phyloP scores from a whole-genome alignment of 305 asterid species.

The Petunia hybrid region DNA sequence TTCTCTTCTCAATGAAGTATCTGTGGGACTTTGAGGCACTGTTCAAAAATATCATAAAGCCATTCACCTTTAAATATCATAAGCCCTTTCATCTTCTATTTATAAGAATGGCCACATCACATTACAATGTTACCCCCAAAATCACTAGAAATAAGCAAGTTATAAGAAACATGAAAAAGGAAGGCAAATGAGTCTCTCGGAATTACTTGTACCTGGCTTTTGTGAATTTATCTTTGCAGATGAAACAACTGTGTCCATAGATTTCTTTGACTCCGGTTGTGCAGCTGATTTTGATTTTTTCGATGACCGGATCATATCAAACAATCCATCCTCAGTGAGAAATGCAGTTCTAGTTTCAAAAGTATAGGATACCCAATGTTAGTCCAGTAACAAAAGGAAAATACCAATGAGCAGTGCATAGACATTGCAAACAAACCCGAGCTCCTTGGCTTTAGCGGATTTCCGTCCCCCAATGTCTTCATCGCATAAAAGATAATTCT shows the following conservation, averaged over 20 bases:
- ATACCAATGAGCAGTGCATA: constrained; percentile 29
- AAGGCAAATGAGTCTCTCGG: constrained; percentile 5
- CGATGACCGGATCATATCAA: constrained; percentile 84
- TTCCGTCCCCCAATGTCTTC: constrained; percentile 95
- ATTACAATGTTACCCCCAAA: too few species aligned
- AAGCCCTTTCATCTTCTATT: background rate
- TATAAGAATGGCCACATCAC: background rate
- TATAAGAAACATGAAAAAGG: background rate
- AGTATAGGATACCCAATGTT: constrained; percentile 34
- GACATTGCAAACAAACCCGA: constrained; percentile 66
- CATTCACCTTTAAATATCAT: background rate
- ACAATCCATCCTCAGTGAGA: constrained; percentile 93
- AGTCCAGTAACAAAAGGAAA: constrained; percentile 32
- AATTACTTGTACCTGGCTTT: constrained; percentile 45
- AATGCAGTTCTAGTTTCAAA: constrained; percentile 64
- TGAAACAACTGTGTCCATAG: constrained; percentile 58
- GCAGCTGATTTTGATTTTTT: constrained; percentile 56
- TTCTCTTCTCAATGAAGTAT: constrained; percentile 11
- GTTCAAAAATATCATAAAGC: constrained; percentile 18
- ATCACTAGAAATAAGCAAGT: constrained; percentile 7
- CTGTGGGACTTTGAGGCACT: background rate
- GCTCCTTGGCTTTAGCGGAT: constrained; percentile 87
- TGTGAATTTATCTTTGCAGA: constrained; percentile 71
- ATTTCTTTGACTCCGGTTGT: constrained; percentile 50
- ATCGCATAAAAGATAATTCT: constrained; percentile 96